Percentiles rank a stretch among this genome's conserved stretches.
Conservation (phyloP, 2,329 filamentous ascomycete genomes). For the Verticillium nonalfalfae region DNA sequence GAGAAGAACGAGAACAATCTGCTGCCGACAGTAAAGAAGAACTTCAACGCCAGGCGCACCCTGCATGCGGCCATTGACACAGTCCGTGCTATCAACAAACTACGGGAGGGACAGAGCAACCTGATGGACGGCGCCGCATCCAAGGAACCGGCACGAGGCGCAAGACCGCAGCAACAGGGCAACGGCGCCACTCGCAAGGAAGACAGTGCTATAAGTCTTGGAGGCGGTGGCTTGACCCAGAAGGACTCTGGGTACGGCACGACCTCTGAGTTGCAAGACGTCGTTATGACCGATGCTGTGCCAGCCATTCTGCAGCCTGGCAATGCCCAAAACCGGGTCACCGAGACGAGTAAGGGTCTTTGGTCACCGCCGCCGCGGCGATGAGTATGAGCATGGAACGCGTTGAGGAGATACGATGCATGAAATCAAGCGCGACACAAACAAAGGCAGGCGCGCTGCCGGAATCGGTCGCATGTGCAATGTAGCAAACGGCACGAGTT, state of each 20-base stretch:
- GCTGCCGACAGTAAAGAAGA: slow-evolving; percentile 65
- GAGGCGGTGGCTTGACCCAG: slow-evolving; percentile 15
- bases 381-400: neutral
- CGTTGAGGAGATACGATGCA: neutral
- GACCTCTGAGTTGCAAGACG: slow-evolving; percentile 30
- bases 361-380: slow-evolving; percentile 35
- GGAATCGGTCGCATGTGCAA: neutral
- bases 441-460: neutral
- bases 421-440: neutral
- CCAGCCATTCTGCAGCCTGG: slow-evolving; percentile 50
- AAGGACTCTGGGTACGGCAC: slow-evolving; percentile 46
- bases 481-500: too few relatives aligned
- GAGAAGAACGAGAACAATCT: slow-evolving; percentile 50
- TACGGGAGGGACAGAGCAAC: slow-evolving; percentile 55
- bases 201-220: slow-evolving; percentile 37
- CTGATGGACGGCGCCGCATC: slow-evolving; percentile 57
- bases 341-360: slow-evolving; percentile 59
- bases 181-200: slow-evolving; percentile 25
- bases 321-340: slow-evolving; percentile 46
- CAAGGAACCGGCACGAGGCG: slow-evolving; percentile 39
- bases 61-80: slow-evolving; percentile 67
- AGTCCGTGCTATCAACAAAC: slow-evolving; percentile 64
- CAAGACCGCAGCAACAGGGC: slow-evolving; percentile 17
- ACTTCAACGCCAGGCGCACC: slow-evolving; percentile 65
- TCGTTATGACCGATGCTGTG: slow-evolving; percentile 44